phyloP scores from a whole-genome alignment of 2,329 filamentous ascomycete species.

The Diaporthe humulicola region DNA sequence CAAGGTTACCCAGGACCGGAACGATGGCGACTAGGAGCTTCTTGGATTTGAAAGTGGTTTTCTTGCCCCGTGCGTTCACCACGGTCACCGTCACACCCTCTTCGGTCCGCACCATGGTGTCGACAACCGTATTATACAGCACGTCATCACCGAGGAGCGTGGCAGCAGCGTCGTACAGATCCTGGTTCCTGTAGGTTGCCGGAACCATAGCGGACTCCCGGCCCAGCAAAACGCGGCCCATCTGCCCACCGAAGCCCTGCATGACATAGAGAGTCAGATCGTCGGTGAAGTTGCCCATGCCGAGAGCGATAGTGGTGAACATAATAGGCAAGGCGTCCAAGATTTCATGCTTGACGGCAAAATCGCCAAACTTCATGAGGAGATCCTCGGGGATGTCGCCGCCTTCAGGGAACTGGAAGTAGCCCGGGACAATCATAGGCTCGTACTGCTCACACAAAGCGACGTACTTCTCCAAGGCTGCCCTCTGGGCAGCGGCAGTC shows the following conservation, averaged over 20 bases:
- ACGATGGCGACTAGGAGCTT: conserved; percentile 44
- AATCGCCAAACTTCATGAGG: conserved; percentile 60
- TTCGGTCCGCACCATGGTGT: conserved; percentile 47
- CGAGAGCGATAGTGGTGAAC: conserved; percentile 57
- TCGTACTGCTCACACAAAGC: conserved; percentile 12
- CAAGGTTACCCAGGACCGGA: conserved; percentile 43
- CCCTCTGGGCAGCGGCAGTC: not conserved
- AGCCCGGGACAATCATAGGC: conserved; percentile 49
- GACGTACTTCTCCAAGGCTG: conserved; percentile 3
- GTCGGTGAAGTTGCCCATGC: conserved; percentile 58
- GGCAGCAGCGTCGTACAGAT: conserved; percentile 55
- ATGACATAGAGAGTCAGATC: conserved; percentile 60
- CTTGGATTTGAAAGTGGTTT: conserved; percentile 47
- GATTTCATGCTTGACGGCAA: conserved; percentile 61
- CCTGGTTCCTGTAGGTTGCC: conserved; percentile 52
- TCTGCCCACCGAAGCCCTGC: conserved; percentile 53
- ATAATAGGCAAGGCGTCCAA: conserved; percentile 55
- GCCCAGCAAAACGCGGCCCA: conserved; percentile 50
- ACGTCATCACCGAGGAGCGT: conserved; percentile 52
- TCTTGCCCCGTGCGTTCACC: conserved; percentile 40
- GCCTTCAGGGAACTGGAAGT: conserved; percentile 57
- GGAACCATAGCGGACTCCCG: conserved; percentile 49
- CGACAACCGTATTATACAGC: conserved; percentile 52
- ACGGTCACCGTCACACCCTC: conserved; percentile 49
- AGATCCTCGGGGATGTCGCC: conserved; percentile 60